phyloP scores from a whole-genome alignment of 1,284 basidiomycete species.

The Gomphus sp. region DNA sequence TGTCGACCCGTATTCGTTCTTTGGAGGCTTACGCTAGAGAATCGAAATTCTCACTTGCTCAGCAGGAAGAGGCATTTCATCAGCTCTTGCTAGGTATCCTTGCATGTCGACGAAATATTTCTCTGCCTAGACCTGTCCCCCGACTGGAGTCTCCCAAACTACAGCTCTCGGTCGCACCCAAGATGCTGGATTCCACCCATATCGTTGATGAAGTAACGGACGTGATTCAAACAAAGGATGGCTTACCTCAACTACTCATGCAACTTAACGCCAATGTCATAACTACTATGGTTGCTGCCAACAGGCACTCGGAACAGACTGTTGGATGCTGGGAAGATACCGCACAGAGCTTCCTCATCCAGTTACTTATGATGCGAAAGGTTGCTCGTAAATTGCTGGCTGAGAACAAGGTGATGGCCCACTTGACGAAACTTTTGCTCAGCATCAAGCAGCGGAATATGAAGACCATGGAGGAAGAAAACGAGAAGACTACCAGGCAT shows the following conservation, averaged over 20 bases:
- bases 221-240: not conserved
- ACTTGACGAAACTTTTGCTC: not conserved
- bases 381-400: not conserved
- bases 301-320: not conserved
- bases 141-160: too few species aligned
- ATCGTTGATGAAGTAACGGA: not conserved
- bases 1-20: not conserved
- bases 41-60: not conserved
- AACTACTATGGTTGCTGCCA: not conserved
- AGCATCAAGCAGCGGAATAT: not conserved
- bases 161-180: not conserved
- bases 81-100: not conserved
- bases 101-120: not conserved
- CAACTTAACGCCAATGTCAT: not conserved
- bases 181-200: not conserved
- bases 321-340: not conserved
- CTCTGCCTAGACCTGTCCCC: not conserved
- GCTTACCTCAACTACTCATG: not conserved
- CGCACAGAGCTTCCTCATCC: not conserved
- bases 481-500: not conserved
- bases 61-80: not conserved
- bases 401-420: not conserved
- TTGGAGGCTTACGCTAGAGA: not conserved
- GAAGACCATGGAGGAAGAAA: not conserved
- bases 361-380: constrained; percentile 1